Evolutionary conservation across 768 basidiomycete genomes (phyloP).

Genomic region (Boletus rubroflammeus): DNA sequence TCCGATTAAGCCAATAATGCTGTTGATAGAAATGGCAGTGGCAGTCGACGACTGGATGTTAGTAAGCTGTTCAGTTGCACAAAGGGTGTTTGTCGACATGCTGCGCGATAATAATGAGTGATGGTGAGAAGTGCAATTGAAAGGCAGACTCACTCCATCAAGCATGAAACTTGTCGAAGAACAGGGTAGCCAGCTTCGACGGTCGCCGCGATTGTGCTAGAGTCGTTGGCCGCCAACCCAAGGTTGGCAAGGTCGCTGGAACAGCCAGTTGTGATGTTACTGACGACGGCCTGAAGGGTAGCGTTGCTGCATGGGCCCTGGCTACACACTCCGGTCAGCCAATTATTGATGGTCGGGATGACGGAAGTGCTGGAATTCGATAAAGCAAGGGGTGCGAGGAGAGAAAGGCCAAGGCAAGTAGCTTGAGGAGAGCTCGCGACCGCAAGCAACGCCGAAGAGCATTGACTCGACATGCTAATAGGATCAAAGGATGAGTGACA

Average conservation of each 20-base stretch:
- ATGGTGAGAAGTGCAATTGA: background rate
- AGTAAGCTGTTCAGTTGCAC: constrained; percentile 54
- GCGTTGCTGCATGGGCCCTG: constrained; percentile 53
- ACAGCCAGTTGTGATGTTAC: constrained; percentile 53
- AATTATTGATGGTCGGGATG: constrained; percentile 47
- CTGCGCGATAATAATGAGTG: constrained; percentile 17
- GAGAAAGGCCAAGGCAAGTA: constrained; percentile 40
- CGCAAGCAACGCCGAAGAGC: constrained; percentile 43
- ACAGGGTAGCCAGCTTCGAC: constrained; percentile 58
- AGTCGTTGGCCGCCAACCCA: constrained; percentile 18
- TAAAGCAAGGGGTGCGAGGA: constrained; percentile 28
- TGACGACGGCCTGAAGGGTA: constrained; percentile 52
- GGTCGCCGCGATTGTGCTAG: constrained; percentile 28
- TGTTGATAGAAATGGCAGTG: constrained; percentile 20
- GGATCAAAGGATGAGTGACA: background rate
- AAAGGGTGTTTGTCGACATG: constrained; percentile 43
- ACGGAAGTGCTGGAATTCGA: constrained; percentile 31
- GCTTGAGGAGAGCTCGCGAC: constrained; percentile 38
- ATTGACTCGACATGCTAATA: constrained; percentile 31
- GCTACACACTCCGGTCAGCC: constrained; percentile 58
- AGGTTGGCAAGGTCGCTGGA: constrained; percentile 34
- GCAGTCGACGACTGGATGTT: constrained; percentile 41
- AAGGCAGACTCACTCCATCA: constrained; percentile 54
- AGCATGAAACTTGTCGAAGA: constrained; percentile 52
- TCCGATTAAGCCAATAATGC: constrained; percentile 13